Base-by-base conservation (phyloP, 2,329 filamentous ascomycete species). In the Fusarium penzigii region DNA sequence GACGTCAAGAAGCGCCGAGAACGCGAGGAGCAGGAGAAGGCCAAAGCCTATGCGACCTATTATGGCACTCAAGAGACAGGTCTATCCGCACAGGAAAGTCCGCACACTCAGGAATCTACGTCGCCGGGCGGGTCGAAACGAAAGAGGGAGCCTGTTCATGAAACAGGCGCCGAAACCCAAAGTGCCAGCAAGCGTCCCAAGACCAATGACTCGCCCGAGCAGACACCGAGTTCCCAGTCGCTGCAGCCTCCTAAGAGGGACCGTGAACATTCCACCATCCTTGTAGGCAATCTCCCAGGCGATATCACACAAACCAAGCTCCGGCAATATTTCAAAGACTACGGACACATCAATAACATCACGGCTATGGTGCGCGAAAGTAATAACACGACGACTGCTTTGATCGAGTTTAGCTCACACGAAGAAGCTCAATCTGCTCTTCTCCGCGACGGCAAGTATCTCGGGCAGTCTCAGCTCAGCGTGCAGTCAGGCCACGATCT, bases 261-360 rank as follows among this genome's bases (percentile, higher is more conserved):
- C 70, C 86, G 94, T 40, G 94, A 99, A 68, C 89, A 97, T 70
- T 88, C 91, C 1, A 92, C 90, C 0, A 81, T 97, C 44, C 83
- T 95, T 48, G 86, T 96, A 5, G 86, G 83, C 46, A 89, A 92
- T 61, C 73, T 99, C 20, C 92, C 94, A 2, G 63, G 69, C 4
- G 82, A 87, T 48, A 82, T 86, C 1, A 85, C 85, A 1, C 85
- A 90, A 64, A 86, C 83, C 12, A 88, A 87, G 62, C 74, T 97
- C 13, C 85, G 88, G 51, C 89, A 96, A 68, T 97, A 96, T 69
- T 97, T 99, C 75, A 87, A 88, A 65, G 90, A 92, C 56, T 95
- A 92, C 63, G 94, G 94, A 12, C 86, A 85, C 39, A 88, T 97
- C 66, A 90, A 91, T 63, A 87, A 86, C 56, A 76, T 97, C 32